Conservation (phyloP, 164 flowering plant species). For the Umbellularia californica region DNA sequence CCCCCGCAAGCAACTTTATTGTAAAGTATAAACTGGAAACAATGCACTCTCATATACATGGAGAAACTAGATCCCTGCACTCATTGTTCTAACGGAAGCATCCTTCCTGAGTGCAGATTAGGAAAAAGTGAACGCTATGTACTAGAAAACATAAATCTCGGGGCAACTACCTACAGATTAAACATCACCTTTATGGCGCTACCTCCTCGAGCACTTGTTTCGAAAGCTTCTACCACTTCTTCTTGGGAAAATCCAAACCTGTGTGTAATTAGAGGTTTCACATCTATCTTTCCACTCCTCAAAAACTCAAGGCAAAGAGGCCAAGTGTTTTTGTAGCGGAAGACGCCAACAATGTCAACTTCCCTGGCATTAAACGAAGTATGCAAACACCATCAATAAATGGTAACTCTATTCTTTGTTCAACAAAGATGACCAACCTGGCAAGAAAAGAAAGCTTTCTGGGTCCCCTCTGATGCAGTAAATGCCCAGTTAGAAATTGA, state of each 20-base stretch:
- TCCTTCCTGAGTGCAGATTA: neutral
- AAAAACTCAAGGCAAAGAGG: slow-evolving; percentile 87
- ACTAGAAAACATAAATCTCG: neutral
- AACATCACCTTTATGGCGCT: slow-evolving; percentile 97
- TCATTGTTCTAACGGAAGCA: neutral
- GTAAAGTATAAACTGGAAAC: neutral
- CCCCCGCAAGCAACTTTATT: neutral
- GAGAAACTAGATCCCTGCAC: neutral
- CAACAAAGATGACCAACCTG: neutral
- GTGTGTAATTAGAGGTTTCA: slow-evolving; percentile 96
- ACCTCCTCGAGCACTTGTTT: slow-evolving; percentile 91
- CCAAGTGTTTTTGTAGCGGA: slow-evolving; percentile 96
- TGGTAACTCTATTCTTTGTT: no score
- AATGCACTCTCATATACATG: neutral
- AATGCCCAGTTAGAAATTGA: neutral
- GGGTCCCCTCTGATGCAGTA: neutral
- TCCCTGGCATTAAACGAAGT: slow-evolving; percentile 45
- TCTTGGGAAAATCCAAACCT: slow-evolving; percentile 87
- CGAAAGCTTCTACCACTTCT: slow-evolving; percentile 92
- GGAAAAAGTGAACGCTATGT: neutral
- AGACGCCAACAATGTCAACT: slow-evolving; percentile 80
- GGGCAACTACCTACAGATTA: slow-evolving; percentile 40
- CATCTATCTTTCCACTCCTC: slow-evolving; percentile 85
- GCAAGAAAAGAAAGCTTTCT: neutral
- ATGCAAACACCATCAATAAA: neutral